Base-by-base conservation (phyloP, 148 eudicot species). In the Rhododendron williamsianum region DNA sequence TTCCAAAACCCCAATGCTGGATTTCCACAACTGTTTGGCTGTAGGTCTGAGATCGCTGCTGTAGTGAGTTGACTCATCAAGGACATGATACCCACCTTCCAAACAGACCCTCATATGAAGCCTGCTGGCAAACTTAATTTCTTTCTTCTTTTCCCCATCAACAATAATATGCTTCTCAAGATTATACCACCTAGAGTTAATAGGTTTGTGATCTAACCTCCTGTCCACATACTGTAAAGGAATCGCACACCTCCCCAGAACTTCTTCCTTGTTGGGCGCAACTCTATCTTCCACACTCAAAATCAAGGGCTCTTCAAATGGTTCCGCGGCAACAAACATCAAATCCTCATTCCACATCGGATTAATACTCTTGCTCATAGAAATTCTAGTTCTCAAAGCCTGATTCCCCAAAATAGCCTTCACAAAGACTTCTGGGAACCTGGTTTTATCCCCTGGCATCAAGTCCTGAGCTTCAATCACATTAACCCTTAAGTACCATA, bases 61-160 rank as follows among this genome's bases (percentile, higher is more conserved):
- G 78, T 90, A 90, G 87, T 88, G 48, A 16, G 90, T 87, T 19
- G 87, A 87, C 58, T 89, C 90, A 63, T 90, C 92, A 0, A 88
- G 86, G 9, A 90, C 92, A 84, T 90, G 90, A 76, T 90, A 90
- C 45, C 88, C 89, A 23, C 92, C 92, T 83, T 90, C 92, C 19
- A 90, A 87, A 49, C 90, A 85, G 12, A 87, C 88, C 38, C 92
- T 86, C 8, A 90, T 13, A 71, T 90, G 91, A 45, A 90, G 71
- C 35, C 88, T 88, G 69, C 91, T 86, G 3, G 88, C 83, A 18
- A 90, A 85, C 76, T 86, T 88, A 45, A 58, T 69, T 56, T 88
- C 92, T 27, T 72, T 58, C 69, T 85, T 84, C 84, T 85, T 58
- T 65, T 85, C 89, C 60, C 52, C 87, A 72, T 87, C 91, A 36